Evolutionary conservation across 2,329 filamentous ascomycete genomes (phyloP).

Genomic region (Ustulina deusta): DNA sequence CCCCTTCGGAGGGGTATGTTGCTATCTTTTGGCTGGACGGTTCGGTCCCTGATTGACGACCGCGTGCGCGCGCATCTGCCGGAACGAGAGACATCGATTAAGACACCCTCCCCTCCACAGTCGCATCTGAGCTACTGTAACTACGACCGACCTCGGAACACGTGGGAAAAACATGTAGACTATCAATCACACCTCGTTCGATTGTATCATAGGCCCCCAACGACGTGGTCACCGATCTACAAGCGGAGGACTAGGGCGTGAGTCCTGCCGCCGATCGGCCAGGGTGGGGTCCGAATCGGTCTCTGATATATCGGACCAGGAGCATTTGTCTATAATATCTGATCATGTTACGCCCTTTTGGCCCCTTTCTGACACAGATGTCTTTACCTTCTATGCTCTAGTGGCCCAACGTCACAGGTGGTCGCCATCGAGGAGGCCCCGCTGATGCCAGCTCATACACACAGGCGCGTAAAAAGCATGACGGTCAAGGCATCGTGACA

Average conservation of each 20-base stretch:
- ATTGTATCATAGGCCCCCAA: conserved; percentile 21
- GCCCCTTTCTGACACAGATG: conserved; percentile 17
- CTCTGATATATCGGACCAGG: conserved; percentile 14
- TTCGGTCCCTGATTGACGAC: conserved; percentile 15
- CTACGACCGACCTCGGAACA: conserved; percentile 5
- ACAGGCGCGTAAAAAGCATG: conserved; percentile 8
- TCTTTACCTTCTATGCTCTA: conserved; percentile 10
- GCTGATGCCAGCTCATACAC: conserved; percentile 31
- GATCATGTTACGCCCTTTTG: conserved; percentile 24
- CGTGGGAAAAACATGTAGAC: conserved; percentile 28
- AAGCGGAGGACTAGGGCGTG: conserved; percentile 10
- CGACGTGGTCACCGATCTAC: conserved; percentile 37
- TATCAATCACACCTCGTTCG: conserved; percentile 1
- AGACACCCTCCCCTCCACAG: conserved; percentile 1
- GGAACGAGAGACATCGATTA: background rate
- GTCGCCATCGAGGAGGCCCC: conserved; percentile 19
- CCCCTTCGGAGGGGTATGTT: conserved; percentile 26
- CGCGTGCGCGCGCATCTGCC: background rate
- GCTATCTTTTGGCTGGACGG: conserved; percentile 12
- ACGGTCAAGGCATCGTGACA: conserved; percentile 8
- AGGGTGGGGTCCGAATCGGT: conserved; percentile 31
- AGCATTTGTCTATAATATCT: conserved; percentile 3
- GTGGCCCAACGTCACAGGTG: conserved; percentile 23
- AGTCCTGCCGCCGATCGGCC: conserved; percentile 28
- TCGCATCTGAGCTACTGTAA: conserved; percentile 7